phyloP scores from a whole-genome alignment of 805 yeast genomes.

The Metschnikowia lochheadii region DNA sequence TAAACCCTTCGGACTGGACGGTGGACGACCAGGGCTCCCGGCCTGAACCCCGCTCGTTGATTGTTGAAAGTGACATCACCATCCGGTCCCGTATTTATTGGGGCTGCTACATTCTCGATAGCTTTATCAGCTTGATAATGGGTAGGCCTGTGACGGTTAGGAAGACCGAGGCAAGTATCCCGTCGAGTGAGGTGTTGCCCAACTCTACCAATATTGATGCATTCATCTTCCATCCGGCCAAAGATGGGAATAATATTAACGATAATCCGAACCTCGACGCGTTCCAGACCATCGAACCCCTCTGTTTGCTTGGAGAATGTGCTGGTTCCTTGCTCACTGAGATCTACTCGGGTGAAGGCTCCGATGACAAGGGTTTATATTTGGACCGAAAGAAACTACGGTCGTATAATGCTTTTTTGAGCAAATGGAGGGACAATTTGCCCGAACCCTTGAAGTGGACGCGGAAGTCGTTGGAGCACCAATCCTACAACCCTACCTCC shows the following conservation, averaged over 20 bases:
- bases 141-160: slow-evolving; percentile 20
- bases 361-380: slow-evolving; percentile 12
- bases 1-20: slow-evolving; percentile 19
- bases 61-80: slow-evolving; percentile 12
- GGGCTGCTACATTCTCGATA: slow-evolving; percentile 18
- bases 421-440: slow-evolving; percentile 14
- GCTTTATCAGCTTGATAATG: slow-evolving; percentile 18
- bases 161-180: slow-evolving; percentile 17
- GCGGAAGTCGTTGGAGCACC: slow-evolving; percentile 6
- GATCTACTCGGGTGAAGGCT: slow-evolving; percentile 13
- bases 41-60: not conserved
- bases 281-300: slow-evolving; percentile 13
- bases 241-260: not conserved
- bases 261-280: slow-evolving; percentile 13
- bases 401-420: slow-evolving; percentile 9
- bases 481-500: slow-evolving; percentile 16
- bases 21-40: not conserved
- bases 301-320: slow-evolving; percentile 17
- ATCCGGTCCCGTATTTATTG: slow-evolving; percentile 18
- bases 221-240: slow-evolving; percentile 10
- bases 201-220: slow-evolving; percentile 13
- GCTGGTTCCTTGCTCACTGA: slow-evolving; percentile 17
- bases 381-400: slow-evolving; percentile 11
- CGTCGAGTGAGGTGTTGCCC: slow-evolving; percentile 18
- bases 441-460: slow-evolving; percentile 16